These are phyloP conservation scores for Lipomyces sp. DNA, from an alignment of 805 yeast genomes.

Conservation along the genomic window DNA sequence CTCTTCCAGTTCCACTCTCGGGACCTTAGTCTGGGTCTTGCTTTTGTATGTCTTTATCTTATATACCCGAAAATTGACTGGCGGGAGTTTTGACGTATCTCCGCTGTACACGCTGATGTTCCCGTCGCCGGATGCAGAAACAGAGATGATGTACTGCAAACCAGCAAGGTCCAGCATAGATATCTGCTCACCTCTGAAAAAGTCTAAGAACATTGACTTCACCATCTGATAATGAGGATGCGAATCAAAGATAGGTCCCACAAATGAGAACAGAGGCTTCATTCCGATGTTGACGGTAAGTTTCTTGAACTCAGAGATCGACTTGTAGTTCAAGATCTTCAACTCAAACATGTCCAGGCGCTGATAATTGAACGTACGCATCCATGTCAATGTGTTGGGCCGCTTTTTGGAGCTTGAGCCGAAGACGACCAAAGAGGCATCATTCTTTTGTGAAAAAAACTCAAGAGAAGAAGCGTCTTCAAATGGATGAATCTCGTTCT, in stretches of 20 bases:
- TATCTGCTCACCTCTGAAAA: constrained; percentile 63
- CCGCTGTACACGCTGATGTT: constrained; percentile 22
- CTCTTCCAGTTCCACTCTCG: constrained; percentile 91
- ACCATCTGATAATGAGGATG: constrained; percentile 82
- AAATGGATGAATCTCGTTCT: constrained; percentile 87
- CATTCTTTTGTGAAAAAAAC: constrained; percentile 93
- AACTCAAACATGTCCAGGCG: constrained; percentile 93
- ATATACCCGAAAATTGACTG: constrained; percentile 86
- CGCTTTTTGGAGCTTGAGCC: constrained; percentile 83
- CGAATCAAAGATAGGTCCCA: constrained; percentile 85
- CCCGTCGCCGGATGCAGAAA: constrained; percentile 63
- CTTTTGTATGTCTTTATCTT: constrained; percentile 75
- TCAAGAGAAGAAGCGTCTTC: constrained; percentile 84
- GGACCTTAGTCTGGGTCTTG: constrained; percentile 70
- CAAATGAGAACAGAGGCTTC: constrained; percentile 91
- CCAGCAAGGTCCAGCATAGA: constrained; percentile 83
- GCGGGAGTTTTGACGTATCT: constrained; percentile 50
- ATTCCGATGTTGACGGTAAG: constrained; percentile 78
- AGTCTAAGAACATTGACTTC: constrained; percentile 85
- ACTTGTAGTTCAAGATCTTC: constrained; percentile 62
- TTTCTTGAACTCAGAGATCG: constrained; percentile 67
- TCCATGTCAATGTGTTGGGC: constrained; percentile 83
- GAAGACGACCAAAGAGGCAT: constrained; percentile 76
- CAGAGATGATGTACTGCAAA: constrained; percentile 81
- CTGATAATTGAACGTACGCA: constrained; percentile 85